These are phyloP conservation scores for Aspergillus bridgeri DNA, from an alignment of 495 filamentous ascomycete species.

Conservation along the genomic window DNA sequence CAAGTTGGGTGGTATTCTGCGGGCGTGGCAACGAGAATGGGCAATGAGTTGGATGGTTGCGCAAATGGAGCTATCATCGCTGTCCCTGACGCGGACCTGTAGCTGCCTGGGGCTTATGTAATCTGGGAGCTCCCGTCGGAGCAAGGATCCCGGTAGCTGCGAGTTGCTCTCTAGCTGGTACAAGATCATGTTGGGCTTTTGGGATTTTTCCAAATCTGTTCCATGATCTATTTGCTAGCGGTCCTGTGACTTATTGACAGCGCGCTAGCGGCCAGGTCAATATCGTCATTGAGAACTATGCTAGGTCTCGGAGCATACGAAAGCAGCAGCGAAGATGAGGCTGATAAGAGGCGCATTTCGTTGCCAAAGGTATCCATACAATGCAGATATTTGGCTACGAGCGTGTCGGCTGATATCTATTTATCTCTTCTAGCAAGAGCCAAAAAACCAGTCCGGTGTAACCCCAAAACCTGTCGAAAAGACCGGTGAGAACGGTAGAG, in stretches of 20 bases:
- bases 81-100: slow-evolving; percentile 34
- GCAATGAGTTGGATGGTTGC: neutral
- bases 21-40: too few relatives aligned
- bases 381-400: neutral
- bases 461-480: neutral
- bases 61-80: slow-evolving; percentile 11
- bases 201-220: neutral
- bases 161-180: too few relatives aligned
- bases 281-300: slow-evolving; percentile 42
- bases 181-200: too few relatives aligned
- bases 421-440: neutral
- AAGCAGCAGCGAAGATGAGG: slow-evolving; percentile 75
- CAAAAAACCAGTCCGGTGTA: neutral
- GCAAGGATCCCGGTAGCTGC: too few relatives aligned
- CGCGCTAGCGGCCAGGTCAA: neutral
- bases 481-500: neutral
- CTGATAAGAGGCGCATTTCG: slow-evolving; percentile 20
- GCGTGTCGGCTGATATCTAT: neutral
- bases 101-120: slow-evolving; percentile 45
- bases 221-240: neutral
- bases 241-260: neutral
- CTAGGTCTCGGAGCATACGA: slow-evolving; percentile 66
- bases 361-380: slow-evolving; percentile 19
- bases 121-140: slow-evolving; percentile 20
- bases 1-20: neutral